These are phyloP conservation scores for Podospora didyma DNA, from an alignment of 495 filamentous ascomycete species.

Conservation along the genomic window DNA sequence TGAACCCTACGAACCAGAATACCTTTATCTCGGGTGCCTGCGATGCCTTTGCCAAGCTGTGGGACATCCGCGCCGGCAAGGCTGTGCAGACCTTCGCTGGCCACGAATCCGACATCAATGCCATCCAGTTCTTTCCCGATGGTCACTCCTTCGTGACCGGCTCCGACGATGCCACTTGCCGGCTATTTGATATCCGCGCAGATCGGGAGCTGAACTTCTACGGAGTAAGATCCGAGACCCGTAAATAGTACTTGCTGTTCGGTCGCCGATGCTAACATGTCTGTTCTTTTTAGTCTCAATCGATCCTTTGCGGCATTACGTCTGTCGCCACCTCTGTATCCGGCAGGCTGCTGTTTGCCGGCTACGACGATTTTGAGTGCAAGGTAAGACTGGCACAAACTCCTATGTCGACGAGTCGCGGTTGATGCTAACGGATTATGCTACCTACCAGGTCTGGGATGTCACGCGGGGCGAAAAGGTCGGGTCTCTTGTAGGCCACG, in stretches of 20 bases:
- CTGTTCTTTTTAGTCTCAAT: slow-evolving; percentile 78
- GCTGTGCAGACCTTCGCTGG: slow-evolving; percentile 98
- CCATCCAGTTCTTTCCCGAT: slow-evolving; percentile 98
- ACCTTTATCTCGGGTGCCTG: slow-evolving; percentile 98
- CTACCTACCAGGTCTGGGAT: slow-evolving; percentile 81
- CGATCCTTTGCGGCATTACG: slow-evolving; percentile 96
- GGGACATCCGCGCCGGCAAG: slow-evolving; percentile 98
- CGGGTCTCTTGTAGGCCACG: slow-evolving; percentile 91
- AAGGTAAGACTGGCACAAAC: slow-evolving; percentile 61
- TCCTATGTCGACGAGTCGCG: background rate
- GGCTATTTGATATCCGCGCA: slow-evolving; percentile 95
- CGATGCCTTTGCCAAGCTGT: slow-evolving; percentile 96
- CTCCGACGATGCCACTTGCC: slow-evolving; percentile 96
- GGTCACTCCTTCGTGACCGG: slow-evolving; percentile 98
- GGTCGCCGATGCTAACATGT: background rate
- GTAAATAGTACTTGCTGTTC: background rate
- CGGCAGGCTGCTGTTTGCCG: slow-evolving; percentile 90
- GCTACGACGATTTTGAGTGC: slow-evolving; percentile 99
- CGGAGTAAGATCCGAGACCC: slow-evolving; percentile 58
- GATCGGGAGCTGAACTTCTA: slow-evolving; percentile 96
- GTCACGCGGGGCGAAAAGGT: slow-evolving; percentile 94
- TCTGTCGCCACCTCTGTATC: slow-evolving; percentile 98
- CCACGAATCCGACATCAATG: slow-evolving; percentile 98
- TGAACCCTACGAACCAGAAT: slow-evolving; percentile 98
- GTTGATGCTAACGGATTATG: slow-evolving; percentile 9